Evolutionary conservation across 2,329 filamentous ascomycete genomes (phyloP).

Genomic region (Pyrenophora tritici-repentis): DNA sequence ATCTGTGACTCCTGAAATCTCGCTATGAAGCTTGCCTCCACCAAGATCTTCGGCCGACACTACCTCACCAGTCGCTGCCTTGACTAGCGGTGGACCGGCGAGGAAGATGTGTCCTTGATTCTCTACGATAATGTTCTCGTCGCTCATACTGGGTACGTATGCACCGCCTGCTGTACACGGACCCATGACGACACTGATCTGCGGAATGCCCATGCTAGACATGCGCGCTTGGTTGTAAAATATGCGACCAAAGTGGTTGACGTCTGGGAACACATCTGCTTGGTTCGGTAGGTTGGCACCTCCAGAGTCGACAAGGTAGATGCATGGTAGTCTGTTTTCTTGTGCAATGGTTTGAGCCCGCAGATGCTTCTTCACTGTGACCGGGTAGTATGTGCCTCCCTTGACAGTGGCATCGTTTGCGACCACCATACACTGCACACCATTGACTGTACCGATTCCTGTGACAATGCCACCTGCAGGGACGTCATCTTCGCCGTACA

Average conservation of each 20-base stretch:
- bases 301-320: conserved; percentile 95
- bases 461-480: conserved; percentile 91
- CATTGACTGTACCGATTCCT: conserved; percentile 86
- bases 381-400: conserved; percentile 94
- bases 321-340: conserved; percentile 81
- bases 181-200: conserved; percentile 95
- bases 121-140: conserved; percentile 95
- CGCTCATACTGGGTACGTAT: conserved; percentile 96
- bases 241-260: conserved; percentile 93
- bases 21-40: conserved; percentile 86
- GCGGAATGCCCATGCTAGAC: conserved; percentile 85
- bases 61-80: conserved; percentile 91
- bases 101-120: conserved; percentile 98
- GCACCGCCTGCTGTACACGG: conserved; percentile 94
- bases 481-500: conserved; percentile 86
- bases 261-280: conserved; percentile 92
- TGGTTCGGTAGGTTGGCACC: conserved; percentile 95
- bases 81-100: conserved; percentile 90
- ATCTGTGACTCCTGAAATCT: conserved; percentile 90
- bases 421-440: conserved; percentile 89
- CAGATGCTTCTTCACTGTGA: conserved; percentile 97
- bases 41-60: conserved; percentile 90
- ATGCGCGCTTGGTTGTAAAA: conserved; percentile 98
- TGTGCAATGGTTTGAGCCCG: conserved; percentile 88
- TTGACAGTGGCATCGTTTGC: conserved; percentile 98